A percentile compares a stretch with the other conserved stretches of the same genome.
These are phyloP conservation scores for Oryza punctata DNA, from an alignment of 176 grass and related monocot species.

Conservation along the genomic window DNA sequence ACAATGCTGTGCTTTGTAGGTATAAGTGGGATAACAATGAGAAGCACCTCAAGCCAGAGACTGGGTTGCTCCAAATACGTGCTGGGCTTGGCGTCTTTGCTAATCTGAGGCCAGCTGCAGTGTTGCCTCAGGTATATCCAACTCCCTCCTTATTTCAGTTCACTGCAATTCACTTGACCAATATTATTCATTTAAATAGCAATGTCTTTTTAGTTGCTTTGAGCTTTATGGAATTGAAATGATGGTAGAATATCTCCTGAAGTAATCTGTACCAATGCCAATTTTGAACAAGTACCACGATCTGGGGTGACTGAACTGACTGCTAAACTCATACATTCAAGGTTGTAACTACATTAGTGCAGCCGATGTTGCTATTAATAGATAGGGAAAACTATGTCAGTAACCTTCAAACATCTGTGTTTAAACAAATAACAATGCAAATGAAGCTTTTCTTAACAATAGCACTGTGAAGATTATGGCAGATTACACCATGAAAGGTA, in stretches of 20 bases:
- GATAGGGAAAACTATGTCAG: not conserved
- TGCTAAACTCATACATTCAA: not conserved
- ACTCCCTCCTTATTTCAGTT: not conserved
- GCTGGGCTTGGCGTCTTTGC: conserved; percentile 74
- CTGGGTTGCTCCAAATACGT: conserved; percentile 77
- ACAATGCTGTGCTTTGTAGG: conserved; percentile 1
- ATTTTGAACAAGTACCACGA: not conserved
- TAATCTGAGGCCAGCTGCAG: conserved; percentile 78
- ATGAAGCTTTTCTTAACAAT: not conserved
- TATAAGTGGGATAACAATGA: conserved; percentile 98
- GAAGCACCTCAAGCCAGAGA: conserved; percentile 95
- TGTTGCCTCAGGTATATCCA: conserved; percentile 72
- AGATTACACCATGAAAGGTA: not conserved
- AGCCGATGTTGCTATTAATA: not conserved
- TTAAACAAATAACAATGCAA: not conserved
- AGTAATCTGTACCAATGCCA: not conserved
- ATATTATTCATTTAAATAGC: not conserved
- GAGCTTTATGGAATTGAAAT: not conserved
- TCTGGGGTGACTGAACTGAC: not conserved
- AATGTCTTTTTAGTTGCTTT: not conserved
- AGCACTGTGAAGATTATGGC: not conserved
- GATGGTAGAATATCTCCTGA: not conserved
- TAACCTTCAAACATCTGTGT: not conserved
- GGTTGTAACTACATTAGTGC: not conserved
- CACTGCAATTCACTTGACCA: not conserved